Conservation (phyloP, 805 yeast species). For the Suhomyces canberraensis region DNA sequence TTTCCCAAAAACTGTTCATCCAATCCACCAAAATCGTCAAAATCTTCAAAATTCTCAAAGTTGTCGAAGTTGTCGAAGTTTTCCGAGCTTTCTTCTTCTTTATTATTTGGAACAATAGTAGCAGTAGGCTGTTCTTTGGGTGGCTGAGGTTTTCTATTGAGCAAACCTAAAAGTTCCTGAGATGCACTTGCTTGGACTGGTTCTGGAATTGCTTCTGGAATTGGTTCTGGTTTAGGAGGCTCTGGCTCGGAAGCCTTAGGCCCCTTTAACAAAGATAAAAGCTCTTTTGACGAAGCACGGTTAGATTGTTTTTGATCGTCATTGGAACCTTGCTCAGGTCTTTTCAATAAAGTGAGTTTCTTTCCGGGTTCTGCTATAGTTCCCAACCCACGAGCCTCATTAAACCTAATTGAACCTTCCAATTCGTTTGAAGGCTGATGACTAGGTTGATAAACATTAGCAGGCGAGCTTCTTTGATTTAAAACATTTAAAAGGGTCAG, state of each 20-base stretch:
- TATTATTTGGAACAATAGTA: slow-evolving; percentile 14
- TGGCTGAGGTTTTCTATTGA: slow-evolving; percentile 6
- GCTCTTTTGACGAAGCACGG: slow-evolving; percentile 2
- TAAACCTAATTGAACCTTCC: slow-evolving; percentile 17
- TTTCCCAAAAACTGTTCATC: slow-evolving; percentile 6
- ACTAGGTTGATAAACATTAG: neutral
- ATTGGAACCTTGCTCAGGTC: slow-evolving; percentile 10
- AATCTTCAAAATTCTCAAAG: slow-evolving; percentile 34
- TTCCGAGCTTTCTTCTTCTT: slow-evolving; percentile 14
- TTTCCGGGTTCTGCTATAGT: slow-evolving; percentile 10
- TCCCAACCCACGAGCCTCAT: slow-evolving; percentile 13
- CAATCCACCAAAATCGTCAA: slow-evolving; percentile 21
- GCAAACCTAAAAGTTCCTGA: slow-evolving; percentile 14
- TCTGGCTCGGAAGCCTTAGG: neutral
- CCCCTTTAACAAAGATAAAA: slow-evolving; percentile 7
- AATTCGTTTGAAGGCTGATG: slow-evolving; percentile 24
- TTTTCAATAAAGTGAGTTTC: slow-evolving; percentile 28
- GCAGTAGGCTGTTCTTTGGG: slow-evolving; percentile 1
- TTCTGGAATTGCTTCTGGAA: neutral
- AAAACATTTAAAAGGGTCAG: neutral
- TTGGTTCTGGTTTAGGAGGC: neutral
- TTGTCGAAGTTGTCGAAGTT: slow-evolving; percentile 17
- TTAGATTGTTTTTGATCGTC: neutral
- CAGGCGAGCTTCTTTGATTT: slow-evolving; percentile 1
- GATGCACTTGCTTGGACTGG: slow-evolving; percentile 2